Evolutionary conservation across 106 monocot species (phyloP), one percentile per base, ranked within the genome.

Genomic region (Ottelia alismoides): DNA sequence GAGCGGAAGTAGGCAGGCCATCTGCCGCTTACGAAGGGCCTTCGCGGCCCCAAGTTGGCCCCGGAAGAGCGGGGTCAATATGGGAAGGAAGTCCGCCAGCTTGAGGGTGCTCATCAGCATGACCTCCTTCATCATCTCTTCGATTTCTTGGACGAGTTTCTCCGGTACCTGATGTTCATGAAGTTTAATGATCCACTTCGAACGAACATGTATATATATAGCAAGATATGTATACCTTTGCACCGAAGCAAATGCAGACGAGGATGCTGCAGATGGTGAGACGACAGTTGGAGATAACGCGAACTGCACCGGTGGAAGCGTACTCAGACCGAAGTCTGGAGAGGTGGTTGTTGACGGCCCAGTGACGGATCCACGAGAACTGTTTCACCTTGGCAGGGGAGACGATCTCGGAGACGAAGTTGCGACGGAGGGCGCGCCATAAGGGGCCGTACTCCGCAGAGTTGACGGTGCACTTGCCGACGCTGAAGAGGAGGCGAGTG

Each of bases 21-120:
- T 53, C 73, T 93, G 92, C 28, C 72, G 50, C 28, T 44, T 24
- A 24, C 87, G 27, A 7, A 93, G 71, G 4, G 52, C 25, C 47
- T 63, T 48, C 2, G 92, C 86, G 22, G 55, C 61, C 20, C 16
- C 31, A 20, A 78, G 70, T 59, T 82, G 82, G 3, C 70, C 43
- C 1, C 69, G 45, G 57, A 84, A 93, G 26, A 93, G 44, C 1
- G 75, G 79, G 10, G 83, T 72, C 29, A 93, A 57, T 6, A 62
- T 17, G 1, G 92, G 87, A 11, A 88, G 70, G 61, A 87, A 87
- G 53, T 87, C 87, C 4, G 77, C 63, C 27, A 88, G 57, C 47
- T 80, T 83, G 0, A 70, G 75, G 23, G 67, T 75, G 45, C 31
- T 71, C 60, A 80, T 75, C 74, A 87, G 55, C 82, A 92, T 82